phyloP scores from a whole-genome alignment of 805 yeast genomes.

The Wickerhamomyces mucosus region DNA sequence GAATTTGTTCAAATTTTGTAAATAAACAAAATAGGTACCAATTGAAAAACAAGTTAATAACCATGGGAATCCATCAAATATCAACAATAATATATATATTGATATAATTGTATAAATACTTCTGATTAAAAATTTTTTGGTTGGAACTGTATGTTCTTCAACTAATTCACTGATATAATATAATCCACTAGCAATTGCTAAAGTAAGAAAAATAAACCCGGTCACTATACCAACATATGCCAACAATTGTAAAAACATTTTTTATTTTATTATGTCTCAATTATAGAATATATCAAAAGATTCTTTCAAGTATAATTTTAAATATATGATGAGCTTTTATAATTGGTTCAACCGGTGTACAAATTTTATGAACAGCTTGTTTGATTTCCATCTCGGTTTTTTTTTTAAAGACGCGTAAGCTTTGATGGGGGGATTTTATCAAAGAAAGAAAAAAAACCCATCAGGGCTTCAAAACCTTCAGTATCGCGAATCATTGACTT shows the following conservation, averaged over 20 bases:
- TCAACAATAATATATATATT: constrained; percentile 43
- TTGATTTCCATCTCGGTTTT: no score
- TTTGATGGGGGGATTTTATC: no score
- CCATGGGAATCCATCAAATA: constrained; percentile 77
- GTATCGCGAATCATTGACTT: no score
- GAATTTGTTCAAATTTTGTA: constrained; percentile 69
- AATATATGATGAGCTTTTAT: no score
- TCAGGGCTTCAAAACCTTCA: no score
- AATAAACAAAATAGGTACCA: constrained; percentile 60
- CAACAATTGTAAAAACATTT: constrained; percentile 51
- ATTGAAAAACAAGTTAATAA: constrained; percentile 58
- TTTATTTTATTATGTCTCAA: no score
- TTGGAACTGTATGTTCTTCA: constrained; percentile 85
- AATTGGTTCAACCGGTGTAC: no score
- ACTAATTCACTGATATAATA: constrained; percentile 87
- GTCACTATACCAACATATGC: constrained; percentile 50
- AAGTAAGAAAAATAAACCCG: constrained; percentile 53
- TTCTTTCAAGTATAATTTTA: no score
- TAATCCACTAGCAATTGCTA: constrained; percentile 80
- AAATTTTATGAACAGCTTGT: no score
- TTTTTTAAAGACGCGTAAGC: no score
- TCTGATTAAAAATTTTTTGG: constrained; percentile 58
- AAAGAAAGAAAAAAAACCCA: no score
- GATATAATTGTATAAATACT: constrained; percentile 54
- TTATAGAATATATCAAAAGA: no score